A percentile compares a stretch with the other conserved stretches of the same genome.
Conservation (phyloP, 768 basidiomycete genomes). For the Inosperma sp. region DNA sequence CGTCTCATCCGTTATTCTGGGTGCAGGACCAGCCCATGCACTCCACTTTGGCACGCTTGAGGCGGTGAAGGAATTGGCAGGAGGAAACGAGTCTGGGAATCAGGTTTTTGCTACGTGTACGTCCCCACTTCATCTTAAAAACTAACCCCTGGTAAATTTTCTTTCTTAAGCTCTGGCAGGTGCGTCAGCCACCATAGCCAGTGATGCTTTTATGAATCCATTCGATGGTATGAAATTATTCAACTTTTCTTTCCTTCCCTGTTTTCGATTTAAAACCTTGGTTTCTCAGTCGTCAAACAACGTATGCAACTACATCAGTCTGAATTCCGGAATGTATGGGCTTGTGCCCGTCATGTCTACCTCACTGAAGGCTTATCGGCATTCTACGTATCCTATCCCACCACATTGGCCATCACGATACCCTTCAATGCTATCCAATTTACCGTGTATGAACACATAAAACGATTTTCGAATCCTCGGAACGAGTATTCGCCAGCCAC, state of each 20-base stretch:
- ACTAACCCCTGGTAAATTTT: conserved; percentile 10
- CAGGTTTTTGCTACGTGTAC: conserved; percentile 87
- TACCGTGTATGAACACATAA: conserved; percentile 92
- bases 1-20: conserved; percentile 91
- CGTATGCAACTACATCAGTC: conserved; percentile 98
- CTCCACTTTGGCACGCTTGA: conserved; percentile 97
- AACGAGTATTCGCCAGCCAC: conserved; percentile 89
- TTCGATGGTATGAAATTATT: conserved; percentile 77
- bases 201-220: conserved; percentile 98
- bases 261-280: conserved; percentile 8
- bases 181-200: conserved; percentile 89
- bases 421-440: conserved; percentile 99
- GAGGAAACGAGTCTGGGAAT: conserved; percentile 75
- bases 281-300: conserved; percentile 89
- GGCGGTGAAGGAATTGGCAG: conserved; percentile 87
- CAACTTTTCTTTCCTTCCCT: conserved; percentile 10
- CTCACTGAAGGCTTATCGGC: conserved; percentile 79
- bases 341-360: conserved; percentile 85
- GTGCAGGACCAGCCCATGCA: conserved; percentile 97
- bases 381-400: conserved; percentile 98
- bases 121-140: conserved; percentile 29
- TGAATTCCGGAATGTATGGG: conserved; percentile 78
- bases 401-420: conserved; percentile 92
- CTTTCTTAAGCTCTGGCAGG: conserved; percentile 73
- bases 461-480: conserved; percentile 77